Evolutionary conservation across 345 rosid genomes (phyloP), one percentile per base, ranked within the genome.

Genomic region (Brassica cretica): DNA sequence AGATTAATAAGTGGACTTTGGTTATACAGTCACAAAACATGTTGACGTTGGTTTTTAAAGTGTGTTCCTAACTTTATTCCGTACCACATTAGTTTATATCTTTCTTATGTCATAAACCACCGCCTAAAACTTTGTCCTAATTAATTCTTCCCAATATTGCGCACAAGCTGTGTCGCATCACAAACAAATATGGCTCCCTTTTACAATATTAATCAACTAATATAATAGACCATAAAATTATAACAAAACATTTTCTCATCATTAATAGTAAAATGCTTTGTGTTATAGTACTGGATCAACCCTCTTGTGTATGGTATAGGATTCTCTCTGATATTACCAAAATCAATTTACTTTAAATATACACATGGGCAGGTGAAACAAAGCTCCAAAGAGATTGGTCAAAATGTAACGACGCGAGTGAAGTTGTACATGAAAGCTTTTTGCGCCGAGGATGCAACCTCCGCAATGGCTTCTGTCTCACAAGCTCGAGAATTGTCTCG

Each of bases 351-450:
- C 68, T 46, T 32, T 14, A n/a, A 24, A 49, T 18, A 33, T 53
- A 64, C n/a, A 30, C 10, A 59, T 39, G 46, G 5, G 35, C 49
- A 94, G 98, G 88, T 89, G 60, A 90, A 84, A 74, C 79, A 87
- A 72, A 88, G 83, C 63, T 81, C 84, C 65, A 81, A 82, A 68
- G 75, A 51, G 46, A 77, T 88, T 7, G 85, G 85, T 16, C 93
- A 86, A 62, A 90, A 86, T 76, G 51, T 84, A 55, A 80, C 92
- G 0, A 84, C 84, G 29, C 84, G 97, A 86, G 84, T 92, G 76
- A 86, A 87, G 72, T 86, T 91, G 14, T 88, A 79, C 68, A 85
- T 84, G 63, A 89, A 87, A 44, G 97, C 97, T 44, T 79, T 87
- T 51, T 77, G 84, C 41, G 84, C 88, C 3, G 80, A 85, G 14